Base-by-base conservation (phyloP, 2,329 filamentous ascomycete genomes). In the Daldinia sp. region DNA sequence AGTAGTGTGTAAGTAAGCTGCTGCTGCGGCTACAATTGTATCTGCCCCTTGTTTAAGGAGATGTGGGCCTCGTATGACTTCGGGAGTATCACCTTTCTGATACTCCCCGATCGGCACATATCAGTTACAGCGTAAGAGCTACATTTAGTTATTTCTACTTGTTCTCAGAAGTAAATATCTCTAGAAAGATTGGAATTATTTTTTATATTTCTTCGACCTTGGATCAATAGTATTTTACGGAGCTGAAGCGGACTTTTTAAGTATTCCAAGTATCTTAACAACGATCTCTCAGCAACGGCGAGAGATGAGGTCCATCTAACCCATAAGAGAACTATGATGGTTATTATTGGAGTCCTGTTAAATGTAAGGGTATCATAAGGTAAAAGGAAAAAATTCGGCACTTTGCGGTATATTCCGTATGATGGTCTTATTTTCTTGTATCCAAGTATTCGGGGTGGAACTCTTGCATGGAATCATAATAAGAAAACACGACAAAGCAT, bases 11-110 rank as follows among this genome's bases (percentile, higher is more conserved):
- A 50, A 30, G 23, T n/a, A 30, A 28, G 6, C 12, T 51, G 26
- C 26, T n/a, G 7, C 28, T 6, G 46, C 28, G 23, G 26, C 23
- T 20, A 15, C 9, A 10, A 26, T 3, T 15, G 6, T 51, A 51
- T 51, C 46, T 26, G 46, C 46, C 46, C 46, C 62, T 55, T 42
- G 20, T 64, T 23, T 60, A 50, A 6, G 46, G 26, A 18, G 28
- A 18, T 51, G 46, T 51, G 46, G 46, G 46, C 46, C 46, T 51
- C 46, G 46, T 51, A 51, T 33, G 46, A 30, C 26, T 18, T 33
- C 46, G 46, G 26, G 15, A 51, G 46, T 51, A 33, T 50, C 46
- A 50, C 26, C 23, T 30, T 30, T 30, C 46, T 50, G 46, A 50
- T 26, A 50, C 23, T 30, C 12, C 26, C 23, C 46, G 46, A 50